Percentiles rank a stretch among this genome's conserved stretches.
Conservation (phyloP, 441 rosid species). For the Populus hybrid region DNA sequence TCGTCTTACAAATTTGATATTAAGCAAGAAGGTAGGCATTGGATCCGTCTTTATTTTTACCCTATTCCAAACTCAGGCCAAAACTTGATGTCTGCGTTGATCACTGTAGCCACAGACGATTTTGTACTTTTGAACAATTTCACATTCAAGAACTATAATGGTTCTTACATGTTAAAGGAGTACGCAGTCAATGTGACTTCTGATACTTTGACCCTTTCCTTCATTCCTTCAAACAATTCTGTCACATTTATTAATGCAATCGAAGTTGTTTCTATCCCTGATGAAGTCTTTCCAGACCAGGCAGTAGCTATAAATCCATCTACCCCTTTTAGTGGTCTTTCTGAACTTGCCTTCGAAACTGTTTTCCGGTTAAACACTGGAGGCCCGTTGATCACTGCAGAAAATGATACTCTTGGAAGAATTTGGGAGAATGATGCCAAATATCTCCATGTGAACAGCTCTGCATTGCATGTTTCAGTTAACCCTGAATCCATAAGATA, state of each 20-base stretch:
- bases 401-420: conserved; percentile 88
- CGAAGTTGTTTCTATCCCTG: conserved; percentile 84
- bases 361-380: conserved; percentile 90
- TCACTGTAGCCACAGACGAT: conserved; percentile 65
- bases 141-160: conserved; percentile 58
- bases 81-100: conserved; percentile 51
- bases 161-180: conserved; percentile 76
- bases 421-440: conserved; percentile 77
- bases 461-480: conserved; percentile 60
- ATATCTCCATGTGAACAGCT: conserved; percentile 79
- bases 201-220: conserved; percentile 52
- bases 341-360: conserved; percentile 70
- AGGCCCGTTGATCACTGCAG: conserved; percentile 79
- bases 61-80: conserved; percentile 55
- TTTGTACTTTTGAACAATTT: conserved; percentile 84
- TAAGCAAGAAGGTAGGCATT: conserved; percentile 70
- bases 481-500: conserved; percentile 66
- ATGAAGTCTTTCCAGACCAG: conserved; percentile 61
- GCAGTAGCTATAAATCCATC: conserved; percentile 68
- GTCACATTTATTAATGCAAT: conserved; percentile 85
- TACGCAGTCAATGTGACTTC: conserved; percentile 81
- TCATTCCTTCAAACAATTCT: conserved; percentile 71
- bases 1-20: conserved; percentile 75
- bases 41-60: conserved; percentile 92
- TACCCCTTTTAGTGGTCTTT: conserved; percentile 58